Percentiles rank a stretch among this genome's conserved stretches.
These are phyloP conservation scores for Ilex asprella DNA, from an alignment of 257 asterid species.

Conservation along the genomic window DNA sequence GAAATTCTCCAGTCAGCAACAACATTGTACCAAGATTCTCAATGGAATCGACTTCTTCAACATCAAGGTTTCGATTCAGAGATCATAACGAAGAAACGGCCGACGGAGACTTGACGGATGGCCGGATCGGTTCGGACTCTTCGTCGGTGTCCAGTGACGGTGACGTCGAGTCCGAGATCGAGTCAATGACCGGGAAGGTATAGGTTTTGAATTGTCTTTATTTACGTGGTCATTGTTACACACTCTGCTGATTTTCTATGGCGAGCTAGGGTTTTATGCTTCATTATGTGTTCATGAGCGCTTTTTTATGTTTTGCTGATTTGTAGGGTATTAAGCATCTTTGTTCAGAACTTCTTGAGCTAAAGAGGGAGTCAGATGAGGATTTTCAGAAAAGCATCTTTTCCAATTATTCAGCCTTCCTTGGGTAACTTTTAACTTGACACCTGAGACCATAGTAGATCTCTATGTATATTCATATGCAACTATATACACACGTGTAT, in stretches of 20 bases:
- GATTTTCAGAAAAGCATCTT: conserved; percentile 61
- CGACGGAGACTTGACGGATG: conserved; percentile 27
- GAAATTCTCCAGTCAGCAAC: background rate
- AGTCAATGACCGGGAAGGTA: conserved; percentile 86
- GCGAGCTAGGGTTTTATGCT: background rate
- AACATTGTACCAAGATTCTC: conserved; percentile 4
- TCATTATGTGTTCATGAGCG: background rate
- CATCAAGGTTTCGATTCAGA: conserved; percentile 51
- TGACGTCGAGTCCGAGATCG: conserved; percentile 40
- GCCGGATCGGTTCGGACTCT: conserved; percentile 32
- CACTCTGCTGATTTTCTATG: background rate
- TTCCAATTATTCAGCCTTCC: conserved; percentile 55
- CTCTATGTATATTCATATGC: no score
- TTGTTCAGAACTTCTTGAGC: conserved; percentile 74
- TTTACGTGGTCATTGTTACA: background rate
- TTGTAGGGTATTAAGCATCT: conserved; percentile 67
- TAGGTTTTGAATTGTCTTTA: background rate
- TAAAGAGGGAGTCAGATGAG: conserved; percentile 62
- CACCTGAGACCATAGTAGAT: background rate
- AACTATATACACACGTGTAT: no score
- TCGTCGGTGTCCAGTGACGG: conserved; percentile 36
- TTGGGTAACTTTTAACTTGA: conserved; percentile 33
- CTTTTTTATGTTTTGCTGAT: background rate
- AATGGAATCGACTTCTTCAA: conserved; percentile 35
- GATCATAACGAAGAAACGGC: conserved; percentile 32